Base-by-base conservation (phyloP, 805 yeast genomes). In the Candida oleophila region DNA sequence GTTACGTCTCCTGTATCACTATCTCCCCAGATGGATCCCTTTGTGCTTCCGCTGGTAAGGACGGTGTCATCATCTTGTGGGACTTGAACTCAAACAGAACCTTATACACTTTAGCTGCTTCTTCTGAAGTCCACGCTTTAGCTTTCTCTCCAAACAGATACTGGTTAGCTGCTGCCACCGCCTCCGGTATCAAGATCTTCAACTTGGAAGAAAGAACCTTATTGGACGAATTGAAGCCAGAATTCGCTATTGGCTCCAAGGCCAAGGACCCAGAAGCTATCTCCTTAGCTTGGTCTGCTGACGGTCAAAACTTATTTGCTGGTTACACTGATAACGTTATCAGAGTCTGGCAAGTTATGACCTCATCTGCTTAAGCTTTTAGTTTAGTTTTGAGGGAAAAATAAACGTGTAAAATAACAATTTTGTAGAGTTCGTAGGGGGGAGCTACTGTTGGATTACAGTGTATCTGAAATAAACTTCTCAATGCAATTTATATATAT, bases 321-420 rank as follows among this genome's bases (percentile, higher is more conserved):
- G 99, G 99, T 84, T 94, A 94, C 97, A 91, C 97, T 70, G 99
- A 94, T 80, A 89, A 89, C 83, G 83, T 87, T 74, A 92, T 94
- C 84, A 92, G 99, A 82, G 99, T 94, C 78, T 94, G 99, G 99
- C 98, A 94, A 86, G 97, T 94, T 68, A 94, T 94, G 98, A 89
- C 95, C 79, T 77, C 85, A 58, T 72, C 76, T 53, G 76, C 77
- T 66, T 73, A 73, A 64, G 47, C 30, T 36, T 33, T 15, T 33
- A 33, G 36, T 15, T 33, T 33, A 33, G 36, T 33, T 15, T 4
- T 33, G 18, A 15, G 19, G 39, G 22, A 19, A 20, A 16, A 36
- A 36, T 36, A 36, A 16, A 36, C 36, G 36, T 36, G 39, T 36
- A 36, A 16, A 18, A 19, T 36, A 36, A 36, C 12, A 20, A 16